Evolutionary conservation across 2,329 filamentous ascomycete genomes (phyloP), one percentile per base, ranked within the genome.

Genomic region (Lasiodiplodia theobromae): DNA sequence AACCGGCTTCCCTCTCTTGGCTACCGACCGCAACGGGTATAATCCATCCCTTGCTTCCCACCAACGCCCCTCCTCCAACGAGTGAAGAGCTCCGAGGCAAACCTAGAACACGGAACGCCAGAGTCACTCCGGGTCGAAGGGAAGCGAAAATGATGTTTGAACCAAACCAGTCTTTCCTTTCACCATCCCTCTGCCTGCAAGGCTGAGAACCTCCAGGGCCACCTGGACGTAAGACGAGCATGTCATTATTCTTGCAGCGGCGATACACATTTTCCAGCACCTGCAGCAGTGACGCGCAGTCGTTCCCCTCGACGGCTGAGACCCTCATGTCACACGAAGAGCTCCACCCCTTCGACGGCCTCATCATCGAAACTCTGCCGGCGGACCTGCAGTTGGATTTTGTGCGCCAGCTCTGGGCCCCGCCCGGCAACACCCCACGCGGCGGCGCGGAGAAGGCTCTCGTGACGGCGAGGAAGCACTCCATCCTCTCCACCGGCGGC

Each of bases 321-420:
- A 64, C 60, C 44, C 60, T 52, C n/a, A 64, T 64, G 60, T 52
- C 60, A 52, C 44, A 64, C 60, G 25, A 64, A 47, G 23, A 18
- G 7, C 18, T 47, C 18, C 44, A 47, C 8, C 25, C 44, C 60
- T 63, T 63, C 44, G 58, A 63, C 44, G 49, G 28, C 25, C n/a
- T 63, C 28, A 63, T 63, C 25, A 63, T 23, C 44, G 25, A 63
- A 63, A 44, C 58, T 34, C 44, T 63, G 25, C 58, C 58, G 25
- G 25, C 16, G 21, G 44, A 21, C 4, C 34, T n/a, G 44, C 18
- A 44, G 25, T 34, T 51, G 25, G 25, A 49, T 28, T 63, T 63
- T 11, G 40, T 63, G 25, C 40, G 58, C 12, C 44, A 25, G 25
- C 58, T 63, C 40, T 63, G 54, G 54, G 31, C 31, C 12, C 54